phyloP scores from a whole-genome alignment of 78 protist species.

The Emiliania huxleyi region DNA sequence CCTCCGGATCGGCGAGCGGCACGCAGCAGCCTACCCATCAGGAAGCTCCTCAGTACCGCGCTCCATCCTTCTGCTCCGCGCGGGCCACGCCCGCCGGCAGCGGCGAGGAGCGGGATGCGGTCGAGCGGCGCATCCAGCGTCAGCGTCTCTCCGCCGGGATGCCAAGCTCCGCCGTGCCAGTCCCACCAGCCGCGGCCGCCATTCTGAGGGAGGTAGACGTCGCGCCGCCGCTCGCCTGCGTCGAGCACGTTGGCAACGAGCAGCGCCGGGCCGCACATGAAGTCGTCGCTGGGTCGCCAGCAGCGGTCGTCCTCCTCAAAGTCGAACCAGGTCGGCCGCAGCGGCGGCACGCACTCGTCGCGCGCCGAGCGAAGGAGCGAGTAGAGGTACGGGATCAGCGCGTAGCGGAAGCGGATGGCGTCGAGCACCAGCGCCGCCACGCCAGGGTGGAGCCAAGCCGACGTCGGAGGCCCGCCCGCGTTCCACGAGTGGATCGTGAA shows the following conservation, averaged over 20 bases:
- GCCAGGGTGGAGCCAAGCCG: neutral
- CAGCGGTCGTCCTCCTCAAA: neutral
- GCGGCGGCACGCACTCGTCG: neutral
- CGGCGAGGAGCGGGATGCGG: neutral
- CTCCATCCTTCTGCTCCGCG: too few species aligned
- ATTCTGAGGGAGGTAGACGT: neutral
- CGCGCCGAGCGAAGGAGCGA: neutral
- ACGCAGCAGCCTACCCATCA: too few species aligned
- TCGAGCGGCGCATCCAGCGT: neutral
- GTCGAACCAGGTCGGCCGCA: neutral
- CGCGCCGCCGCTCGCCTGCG: neutral
- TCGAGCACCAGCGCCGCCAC: neutral
- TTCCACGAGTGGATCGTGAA: constrained; percentile 1
- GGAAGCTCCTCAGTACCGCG: too few species aligned
- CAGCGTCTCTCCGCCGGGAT: neutral
- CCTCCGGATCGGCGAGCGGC: neutral
- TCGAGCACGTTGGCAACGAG: neutral
- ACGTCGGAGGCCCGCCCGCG: neutral
- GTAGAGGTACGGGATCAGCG: neutral
- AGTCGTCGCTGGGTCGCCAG: neutral
- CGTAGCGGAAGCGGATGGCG: neutral
- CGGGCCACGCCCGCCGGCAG: too few species aligned
- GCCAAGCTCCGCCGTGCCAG: neutral
- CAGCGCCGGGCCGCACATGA: neutral
- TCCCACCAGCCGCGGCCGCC: neutral